Base-by-base conservation (phyloP, 129 eudicot species). In the Mikania micrantha region DNA sequence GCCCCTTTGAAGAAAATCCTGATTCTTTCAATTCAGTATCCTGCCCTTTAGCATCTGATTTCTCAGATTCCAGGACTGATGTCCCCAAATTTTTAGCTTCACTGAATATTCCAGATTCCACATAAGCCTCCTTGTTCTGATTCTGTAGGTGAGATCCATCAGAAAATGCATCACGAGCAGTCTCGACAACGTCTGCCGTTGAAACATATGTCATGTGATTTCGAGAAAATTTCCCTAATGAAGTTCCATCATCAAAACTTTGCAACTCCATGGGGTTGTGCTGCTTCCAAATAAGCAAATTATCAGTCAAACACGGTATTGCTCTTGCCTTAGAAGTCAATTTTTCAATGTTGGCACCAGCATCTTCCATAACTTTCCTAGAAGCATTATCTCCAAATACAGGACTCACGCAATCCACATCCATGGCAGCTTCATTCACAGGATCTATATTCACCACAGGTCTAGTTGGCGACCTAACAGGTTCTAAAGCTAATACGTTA, bases 61-160 rank as follows among this genome's bases (percentile, higher is more conserved):
- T 62, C 45, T 2, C 61, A 21, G 45, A 45, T 3, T 67, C 58
- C 11, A 69, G 47, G 2, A 28, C 69, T 56, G 77, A 49, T 7
- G 20, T 64, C 45, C 44, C 67, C 60, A 63, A 28, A 44, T 38
- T 71, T 20, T 38, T 67, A 56, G 50, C 64, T 53, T 60, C 74
- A 1, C 11, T 13, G 4, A 35, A 50, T 70, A 60, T 25, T 22
- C 34, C 32, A 70, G 44, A 53, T 58, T 40, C 50, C 60, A 53
- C 67, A 75, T 58, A 0, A 59, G 12, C 77, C 71, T 60, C 74
- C 42, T 13, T 76, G 57, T 60, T 72, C 34, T 15, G 40, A 59
- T 36, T 32, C 42, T 19, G 49, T 22, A 34, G 44, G 16, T 31
- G 59, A 59, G 24, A 59, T 29, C 15, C 68, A 39, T 65, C 41